Base-by-base conservation (phyloP, 2,329 filamentous ascomycete species). In the Cordyceps javanica region DNA sequence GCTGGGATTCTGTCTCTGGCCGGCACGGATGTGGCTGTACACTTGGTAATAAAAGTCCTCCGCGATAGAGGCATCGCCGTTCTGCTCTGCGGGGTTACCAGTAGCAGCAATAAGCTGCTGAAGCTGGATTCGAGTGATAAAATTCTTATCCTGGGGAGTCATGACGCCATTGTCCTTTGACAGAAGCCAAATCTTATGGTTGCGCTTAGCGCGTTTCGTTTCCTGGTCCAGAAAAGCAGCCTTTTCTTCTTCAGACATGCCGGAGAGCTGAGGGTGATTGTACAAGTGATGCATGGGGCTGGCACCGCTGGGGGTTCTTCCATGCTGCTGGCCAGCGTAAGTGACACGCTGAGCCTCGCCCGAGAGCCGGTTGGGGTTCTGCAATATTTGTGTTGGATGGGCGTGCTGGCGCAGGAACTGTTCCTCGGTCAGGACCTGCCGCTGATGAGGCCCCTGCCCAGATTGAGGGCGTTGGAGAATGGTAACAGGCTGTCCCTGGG, bases 11-110 rank as follows among this genome's bases (percentile, higher is more conserved):
- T 95, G 91, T 54, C 92, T 86, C 44, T 91, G 90, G 44, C 90
- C 89, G 59, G 91, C 91, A 54, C 93, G 88, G 62, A 99, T 97
- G 66, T 96, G 92, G 67, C 88, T 93, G 66, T 96, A 93, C 23
- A 99, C 94, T 69, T 99, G 94, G 67, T 97, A 99, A 73, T 99
- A 99, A 70, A 99, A 99, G 70, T 99, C 94, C 66, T 99, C 94
- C 1, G 86, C 82, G 38, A 97, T 80, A 7, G 89, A 86, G 36
- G 90, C 85, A 68, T 97, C 92, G 0, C 86, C 84, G 46, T 88
- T 88, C 46, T 87, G 82, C 61, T 96, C 91, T 55, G 87, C 87
- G 4, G 91, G 82, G 66, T 91, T 94, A 10, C 93, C 93, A 25
- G 91, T 96, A 9, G 94, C 92, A 11, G 93, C 87, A 55, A 99